Base-by-base conservation (phyloP, 176 grass and related monocot species). In the Poa pratensis region DNA sequence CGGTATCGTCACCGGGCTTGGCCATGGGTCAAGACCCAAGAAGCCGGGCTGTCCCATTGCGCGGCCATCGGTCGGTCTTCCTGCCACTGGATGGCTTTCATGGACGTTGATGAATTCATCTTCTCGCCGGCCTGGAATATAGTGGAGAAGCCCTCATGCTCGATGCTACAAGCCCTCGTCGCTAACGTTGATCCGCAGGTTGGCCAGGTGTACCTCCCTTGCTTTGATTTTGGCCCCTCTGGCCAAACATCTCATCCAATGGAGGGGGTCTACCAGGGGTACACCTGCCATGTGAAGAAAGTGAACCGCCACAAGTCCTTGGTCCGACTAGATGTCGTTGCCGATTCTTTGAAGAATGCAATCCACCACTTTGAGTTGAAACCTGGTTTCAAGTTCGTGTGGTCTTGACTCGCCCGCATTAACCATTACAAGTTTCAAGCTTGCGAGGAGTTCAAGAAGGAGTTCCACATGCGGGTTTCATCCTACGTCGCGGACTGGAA, bases 191-290 rank as follows among this genome's bases (percentile, higher is more conserved):
- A 68, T 11, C 65, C 65, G 18, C 17, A 39, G 2, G 17, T 68
- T 2, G 65, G 65, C 7, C 65, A 39, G 0, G 17, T 68, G 1
- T 12, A 39, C 9, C 32, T 68, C 7, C 1, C 8, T 4, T 68
- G 65, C 32, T 39, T 10, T 68, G 65, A 68, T 68, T 68, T 68
- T 39, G 65, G 8, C 65, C 65, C 65, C 32, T 68, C 65, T 3
- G 65, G 32, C 32, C 65, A 68, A 39, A 68, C 32, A 39, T 19
- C 65, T 20, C 32, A 68, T 5, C 65, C 65, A 39, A 34, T 4
- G 32, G 65, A 68, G 65, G 65, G 65, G 8, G 32, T 68, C 34
- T 37, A 18, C 65, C 65, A 68, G 35, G 65, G 65, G 18, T 68
- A 68, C 32, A 68, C 32, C 20, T 68, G 65, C 34, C 32, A 32